phyloP scores from a whole-genome alignment of 148 eudicot genomes.

The Polygonum aviculare region DNA sequence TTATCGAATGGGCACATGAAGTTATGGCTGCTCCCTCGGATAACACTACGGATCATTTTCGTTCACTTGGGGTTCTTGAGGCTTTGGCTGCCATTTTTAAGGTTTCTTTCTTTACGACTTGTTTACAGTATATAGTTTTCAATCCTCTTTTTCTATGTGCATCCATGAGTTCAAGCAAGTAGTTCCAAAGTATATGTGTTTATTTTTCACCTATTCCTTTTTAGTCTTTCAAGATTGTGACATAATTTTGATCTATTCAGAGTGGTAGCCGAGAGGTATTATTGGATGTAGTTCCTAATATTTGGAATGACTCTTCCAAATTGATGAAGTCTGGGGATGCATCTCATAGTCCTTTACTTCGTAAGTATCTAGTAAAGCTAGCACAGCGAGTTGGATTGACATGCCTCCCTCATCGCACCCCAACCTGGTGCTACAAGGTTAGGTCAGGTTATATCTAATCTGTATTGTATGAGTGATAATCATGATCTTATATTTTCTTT shows the following conservation, averaged over 20 bases:
- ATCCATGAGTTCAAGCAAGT: neutral
- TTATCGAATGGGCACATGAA: constrained; percentile 73
- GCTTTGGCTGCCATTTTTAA: constrained; percentile 79
- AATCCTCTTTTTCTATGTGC: constrained; percentile 2
- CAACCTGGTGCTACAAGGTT: constrained; percentile 93
- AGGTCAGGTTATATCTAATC: constrained; percentile 11
- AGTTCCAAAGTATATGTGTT: neutral
- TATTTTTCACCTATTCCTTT: neutral
- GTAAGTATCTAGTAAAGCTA: constrained; percentile 81
- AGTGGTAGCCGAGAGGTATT: constrained; percentile 61
- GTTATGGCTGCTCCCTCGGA: constrained; percentile 52
- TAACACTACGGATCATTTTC: constrained; percentile 59
- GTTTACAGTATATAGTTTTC: neutral
- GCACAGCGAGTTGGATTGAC: constrained; percentile 79
- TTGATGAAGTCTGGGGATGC: constrained; percentile 67
- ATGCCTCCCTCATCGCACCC: constrained; percentile 70
- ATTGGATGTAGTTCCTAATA: constrained; percentile 47
- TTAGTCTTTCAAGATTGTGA: constrained; percentile 1
- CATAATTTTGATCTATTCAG: constrained; percentile 33
- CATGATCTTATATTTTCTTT: neutral
- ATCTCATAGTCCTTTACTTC: constrained; percentile 79
- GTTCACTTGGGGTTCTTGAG: constrained; percentile 77
- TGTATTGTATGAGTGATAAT: neutral
- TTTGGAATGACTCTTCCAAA: constrained; percentile 74
- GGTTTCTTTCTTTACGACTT: constrained; percentile 34